Base-by-base conservation (phyloP, 805 yeast genomes). In the Cyberlindnera euphorbiiphila region DNA sequence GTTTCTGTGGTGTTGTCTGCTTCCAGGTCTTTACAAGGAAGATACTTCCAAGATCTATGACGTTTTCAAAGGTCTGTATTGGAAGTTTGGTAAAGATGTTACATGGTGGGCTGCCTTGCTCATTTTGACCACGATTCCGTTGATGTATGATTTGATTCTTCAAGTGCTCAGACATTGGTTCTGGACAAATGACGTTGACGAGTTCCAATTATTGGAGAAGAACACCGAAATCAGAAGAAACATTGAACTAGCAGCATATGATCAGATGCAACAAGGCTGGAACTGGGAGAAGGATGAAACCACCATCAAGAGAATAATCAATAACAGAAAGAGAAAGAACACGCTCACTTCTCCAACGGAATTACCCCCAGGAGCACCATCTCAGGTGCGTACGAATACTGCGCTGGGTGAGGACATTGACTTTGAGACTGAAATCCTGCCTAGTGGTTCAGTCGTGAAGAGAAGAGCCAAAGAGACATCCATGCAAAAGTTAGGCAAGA, bases 91-190 rank as follows among this genome's bases (percentile, higher is more conserved):
- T 16, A 61, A 47, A 15, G 97, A 93, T 55, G 57, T 68, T n/a
- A 71, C 85, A 1, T 91, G 88, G 77, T 93, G 98, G 98, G 85
- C 86, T 1, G 60, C 86, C 0, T 62, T 85, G 23, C 53, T 86
- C 21, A 69, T 79, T 2, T 56, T 84, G 14, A 57, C 68, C 1
- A 61, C 74, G 0, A 65, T 85, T 36, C 83, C 91, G 3, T 47
- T 85, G 11, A 59, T 78, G 25, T 62, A 84, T 42, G 98, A 93
- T 56, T 60, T 85, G 26, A 54, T 82, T 5, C 57, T 78, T 36
- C 78, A 81, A 46, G 71, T 80, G 1, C 49, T 78, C 30, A 73
- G 78, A 45, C 66, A 66, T 19, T 69, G 75, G 56, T 42, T 85
- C 16, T 57, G 63, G 44, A 87, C 94, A 0, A 74, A 74, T 1